Percentiles rank a stretch among this genome's conserved stretches.
Conservation (phyloP, 345 rosid genomes). For the Firmiana major region DNA sequence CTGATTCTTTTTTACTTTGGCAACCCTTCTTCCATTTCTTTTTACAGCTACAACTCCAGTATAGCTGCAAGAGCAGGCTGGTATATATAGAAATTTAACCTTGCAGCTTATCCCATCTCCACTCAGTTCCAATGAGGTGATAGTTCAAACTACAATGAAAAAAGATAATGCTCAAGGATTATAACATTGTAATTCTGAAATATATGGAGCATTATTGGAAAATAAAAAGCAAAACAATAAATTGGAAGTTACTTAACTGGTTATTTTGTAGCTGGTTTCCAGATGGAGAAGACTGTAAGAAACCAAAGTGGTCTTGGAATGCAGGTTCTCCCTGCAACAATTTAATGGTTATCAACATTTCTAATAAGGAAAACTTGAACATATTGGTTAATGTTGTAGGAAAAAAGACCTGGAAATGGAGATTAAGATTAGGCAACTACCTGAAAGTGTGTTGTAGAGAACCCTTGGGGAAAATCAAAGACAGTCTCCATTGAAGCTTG, state of each 20-base stretch:
- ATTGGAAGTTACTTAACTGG: slow-evolving; percentile 38
- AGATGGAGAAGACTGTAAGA: slow-evolving; percentile 36
- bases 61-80: not conserved
- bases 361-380: not conserved
- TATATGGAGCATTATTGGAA: not conserved
- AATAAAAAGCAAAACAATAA: not conserved
- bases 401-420: not conserved
- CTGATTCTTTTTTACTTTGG: slow-evolving; percentile 16
- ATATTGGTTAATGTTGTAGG: not conserved
- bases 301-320: slow-evolving; percentile 38
- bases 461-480: slow-evolving; percentile 59
- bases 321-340: slow-evolving; percentile 50
- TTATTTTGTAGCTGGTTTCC: slow-evolving; percentile 44
- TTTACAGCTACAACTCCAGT: not conserved
- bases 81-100: not conserved
- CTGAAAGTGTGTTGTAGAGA: slow-evolving; percentile 68
- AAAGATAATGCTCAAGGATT: not conserved
- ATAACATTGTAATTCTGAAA: not conserved
- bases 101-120: slow-evolving; percentile 11
- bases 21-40: slow-evolving; percentile 15
- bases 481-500: slow-evolving; percentile 51
- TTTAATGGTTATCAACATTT: slow-evolving; percentile 11
- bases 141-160: not conserved
- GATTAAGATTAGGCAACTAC: slow-evolving; percentile 24
- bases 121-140: slow-evolving; percentile 9